Percentiles rank a stretch among this genome's conserved stretches.
These are phyloP conservation scores for Dinochytrium kinnereticum DNA, from an alignment of 371 early-diverging fungal genomes.

Conservation along the genomic window DNA sequence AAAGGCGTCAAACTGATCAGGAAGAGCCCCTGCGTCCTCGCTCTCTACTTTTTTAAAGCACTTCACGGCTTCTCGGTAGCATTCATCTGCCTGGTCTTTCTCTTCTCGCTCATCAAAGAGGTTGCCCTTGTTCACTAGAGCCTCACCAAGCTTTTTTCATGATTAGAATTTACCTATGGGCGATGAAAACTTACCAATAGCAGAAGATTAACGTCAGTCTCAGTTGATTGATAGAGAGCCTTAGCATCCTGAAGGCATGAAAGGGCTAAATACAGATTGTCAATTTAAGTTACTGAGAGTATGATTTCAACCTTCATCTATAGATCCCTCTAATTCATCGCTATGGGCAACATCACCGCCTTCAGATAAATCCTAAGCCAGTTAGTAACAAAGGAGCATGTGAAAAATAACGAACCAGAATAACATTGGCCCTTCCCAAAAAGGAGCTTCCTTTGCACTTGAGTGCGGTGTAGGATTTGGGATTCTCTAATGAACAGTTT, in stretches of 20 bases:
- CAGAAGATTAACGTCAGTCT: background rate
- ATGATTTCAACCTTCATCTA: slow-evolving; percentile 3
- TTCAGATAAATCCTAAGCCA: background rate
- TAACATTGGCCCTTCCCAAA: background rate
- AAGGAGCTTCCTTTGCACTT: background rate
- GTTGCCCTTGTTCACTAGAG: slow-evolving; percentile 47
- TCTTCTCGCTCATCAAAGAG: slow-evolving; percentile 37
- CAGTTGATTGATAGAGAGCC: background rate
- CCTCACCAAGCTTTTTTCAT: slow-evolving; percentile 46
- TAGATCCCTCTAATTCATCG: background rate
- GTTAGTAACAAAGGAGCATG: background rate
- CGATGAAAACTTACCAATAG: background rate
- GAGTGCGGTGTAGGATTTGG: background rate
- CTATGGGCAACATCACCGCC: background rate
- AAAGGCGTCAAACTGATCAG: slow-evolving; percentile 48
- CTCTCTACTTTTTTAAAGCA: slow-evolving; percentile 41
- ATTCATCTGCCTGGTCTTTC: slow-evolving; percentile 30
- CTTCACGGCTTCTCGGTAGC: slow-evolving; percentile 42
- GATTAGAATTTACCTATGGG: background rate
- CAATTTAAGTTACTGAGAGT: background rate
- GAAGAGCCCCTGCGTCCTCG: slow-evolving; percentile 40
- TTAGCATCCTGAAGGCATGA: background rate
- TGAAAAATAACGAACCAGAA: background rate
- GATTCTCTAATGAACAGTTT: background rate
- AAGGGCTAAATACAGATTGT: background rate